Conservation (phyloP, 495 filamentous ascomycete species). For the Annulohypoxylon bovei region DNA sequence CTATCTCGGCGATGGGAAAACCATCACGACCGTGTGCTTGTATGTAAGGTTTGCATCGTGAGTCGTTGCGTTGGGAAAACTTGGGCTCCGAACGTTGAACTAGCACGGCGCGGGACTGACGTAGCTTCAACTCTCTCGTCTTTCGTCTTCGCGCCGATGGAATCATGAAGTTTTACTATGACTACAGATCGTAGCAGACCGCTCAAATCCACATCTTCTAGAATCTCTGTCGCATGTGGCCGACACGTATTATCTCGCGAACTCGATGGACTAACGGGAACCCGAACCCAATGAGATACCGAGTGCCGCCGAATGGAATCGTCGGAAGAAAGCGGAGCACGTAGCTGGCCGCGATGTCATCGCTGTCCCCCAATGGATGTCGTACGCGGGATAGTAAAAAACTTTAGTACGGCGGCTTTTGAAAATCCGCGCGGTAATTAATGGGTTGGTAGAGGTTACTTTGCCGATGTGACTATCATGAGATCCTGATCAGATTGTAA, state of each 20-base stretch:
- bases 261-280: background rate
- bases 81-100: constrained; percentile 7
- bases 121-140: background rate
- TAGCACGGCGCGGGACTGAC: constrained; percentile 11
- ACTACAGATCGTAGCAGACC: background rate
- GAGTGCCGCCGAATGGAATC: constrained; percentile 19
- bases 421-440: constrained; percentile 39
- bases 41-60: background rate
- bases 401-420: constrained; percentile 5
- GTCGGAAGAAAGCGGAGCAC: constrained; percentile 36
- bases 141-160: background rate
- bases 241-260: constrained; percentile 22
- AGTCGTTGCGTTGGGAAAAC: background rate
- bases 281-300: constrained; percentile 16
- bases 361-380: constrained; percentile 4
- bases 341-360: background rate
- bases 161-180: background rate
- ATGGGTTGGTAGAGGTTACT: constrained; percentile 24
- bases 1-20: background rate
- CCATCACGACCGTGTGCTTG: background rate
- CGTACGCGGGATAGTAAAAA: background rate
- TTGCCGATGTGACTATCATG: constrained; percentile 35
- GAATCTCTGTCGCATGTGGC: constrained; percentile 12
- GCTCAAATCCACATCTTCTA: constrained; percentile 9
- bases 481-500: constrained; percentile 29